Conservation (phyloP, 495 filamentous ascomycete genomes). For the Talaromyces proteolyticus region DNA sequence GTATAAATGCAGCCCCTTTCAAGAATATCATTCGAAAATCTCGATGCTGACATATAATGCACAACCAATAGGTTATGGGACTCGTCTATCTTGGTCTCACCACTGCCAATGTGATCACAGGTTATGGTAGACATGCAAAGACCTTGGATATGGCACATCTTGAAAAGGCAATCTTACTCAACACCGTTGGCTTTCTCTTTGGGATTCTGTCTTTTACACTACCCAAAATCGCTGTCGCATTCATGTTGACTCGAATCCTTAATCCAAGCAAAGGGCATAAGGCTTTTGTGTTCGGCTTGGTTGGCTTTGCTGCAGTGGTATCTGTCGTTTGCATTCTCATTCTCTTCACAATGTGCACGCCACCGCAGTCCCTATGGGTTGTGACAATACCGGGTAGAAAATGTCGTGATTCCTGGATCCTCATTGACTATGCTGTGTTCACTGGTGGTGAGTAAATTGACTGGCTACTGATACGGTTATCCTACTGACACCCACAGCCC, state of each 20-base stretch:
- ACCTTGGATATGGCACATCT: constrained; percentile 5
- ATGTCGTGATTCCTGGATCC: constrained; percentile 22
- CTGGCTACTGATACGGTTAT: not conserved
- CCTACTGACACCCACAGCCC: constrained; percentile 10
- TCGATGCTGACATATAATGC: not conserved
- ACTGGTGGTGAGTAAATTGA: constrained; percentile 23
- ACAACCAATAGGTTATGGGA: constrained; percentile 7
- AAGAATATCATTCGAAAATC: too few species aligned
- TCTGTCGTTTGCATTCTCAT: constrained; percentile 20
- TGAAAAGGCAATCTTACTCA: constrained; percentile 16
- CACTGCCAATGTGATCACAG: constrained; percentile 12
- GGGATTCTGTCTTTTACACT: constrained; percentile 21
- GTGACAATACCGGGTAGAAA: constrained; percentile 14
- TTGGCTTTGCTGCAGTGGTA: constrained; percentile 10
- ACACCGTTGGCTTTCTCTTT: constrained; percentile 17
- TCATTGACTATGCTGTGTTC: constrained; percentile 33
- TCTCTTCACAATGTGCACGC: constrained; percentile 22
- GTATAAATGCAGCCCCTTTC: not conserved
- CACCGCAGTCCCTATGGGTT: constrained; percentile 21
- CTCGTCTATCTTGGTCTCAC: constrained; percentile 16
- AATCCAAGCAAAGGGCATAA: constrained; percentile 16
- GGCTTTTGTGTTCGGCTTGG: constrained; percentile 16
- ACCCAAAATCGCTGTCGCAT: constrained; percentile 22
- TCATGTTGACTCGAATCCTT: constrained; percentile 20
- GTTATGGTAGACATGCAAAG: constrained; percentile 15